Evolutionary conservation across 306 rosid genomes (phyloP), one percentile per base, ranked within the genome.

Genomic region (Sphenostylis stenocarpa): DNA sequence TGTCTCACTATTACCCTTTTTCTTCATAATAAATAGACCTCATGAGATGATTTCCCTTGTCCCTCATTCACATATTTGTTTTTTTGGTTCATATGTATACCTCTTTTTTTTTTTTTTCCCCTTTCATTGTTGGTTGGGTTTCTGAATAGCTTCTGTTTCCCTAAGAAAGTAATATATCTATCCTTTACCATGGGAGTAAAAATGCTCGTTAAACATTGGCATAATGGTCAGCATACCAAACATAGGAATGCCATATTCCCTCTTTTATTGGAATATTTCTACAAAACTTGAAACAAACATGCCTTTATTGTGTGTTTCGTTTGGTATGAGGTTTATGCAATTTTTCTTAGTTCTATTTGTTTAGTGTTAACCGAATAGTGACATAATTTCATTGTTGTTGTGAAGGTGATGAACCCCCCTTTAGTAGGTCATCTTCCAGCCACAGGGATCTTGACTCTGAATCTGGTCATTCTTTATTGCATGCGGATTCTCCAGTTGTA

Each of bases 391-490:
- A 17, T 70, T 70, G 62, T 86, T 15, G 68, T 82, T 81, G 74
- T 82, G 76, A 68, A 96, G 99, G 93, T 64, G 98, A 91, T 78
- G 97, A 90, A 52, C 73, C 75, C 82, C 86, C 89, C 81, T 78
- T 88, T 63, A 79, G 85, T 80, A 91, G 91, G 75, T 70, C 94
- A 73, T 85, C 94, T 74, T 92, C 93, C 45, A 88, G 88, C 91
- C 81, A 67, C 75, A 83, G 89, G 84, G 97, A 95, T 82, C 57
- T 73, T 73, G 94, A 88, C 66, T 72, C 85, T 79, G 99, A 96
- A 80, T 70, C 92, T 77, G 91, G 92, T 67, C 86, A 78, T 80
- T 77, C 91, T 73, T 75, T 77, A 64, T 69, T 82, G 76, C 83
- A 85, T 63, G 85, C 82, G 8, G 98, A 91, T 73, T 80, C 88